Base-by-base conservation (phyloP, 202 grass and related monocot species). In the Zizania palustris region DNA sequence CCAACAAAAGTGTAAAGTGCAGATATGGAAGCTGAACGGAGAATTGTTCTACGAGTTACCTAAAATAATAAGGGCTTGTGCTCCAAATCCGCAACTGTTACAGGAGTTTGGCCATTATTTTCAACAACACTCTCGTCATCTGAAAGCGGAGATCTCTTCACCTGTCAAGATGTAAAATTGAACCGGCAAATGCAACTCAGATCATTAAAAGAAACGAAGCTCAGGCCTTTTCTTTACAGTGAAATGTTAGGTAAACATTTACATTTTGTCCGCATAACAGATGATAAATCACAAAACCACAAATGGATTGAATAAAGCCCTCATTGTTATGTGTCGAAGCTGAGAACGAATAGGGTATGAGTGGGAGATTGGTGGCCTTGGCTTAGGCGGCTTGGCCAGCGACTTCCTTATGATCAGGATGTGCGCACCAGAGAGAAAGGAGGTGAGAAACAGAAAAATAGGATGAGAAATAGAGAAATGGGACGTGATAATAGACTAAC, bases 61-160 rank as follows among this genome's bases (percentile, higher is more conserved):
- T n/a, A 95, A 90, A 73, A 91, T 95, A 83, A 98, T 68, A 83
- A 98, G 87, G 78, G 89, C 87, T 69, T 98, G 91, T 65, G 94
- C 95, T 21, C 91, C 83, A 11, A 97, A 88, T 98, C 91, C 0
- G 95, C 95, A 56, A 92, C 49, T 37, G 87, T 95, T n/a, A 98
- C 91, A 71, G 95, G 91, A 39, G 71, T 90, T 70, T 90, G 80
- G 72, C 95, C 91, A 65, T 82, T 87, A 77, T 94, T 97, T 85
- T 92, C 89, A 69, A 97, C 85, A 82, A 97, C 88, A 68, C 44
- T 82, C 65, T 38, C 72, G 49, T 85, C 87, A 82, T 70, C 69
- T 43, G 83, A 97, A 50, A 94, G 85, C 33, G 94, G 74, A 2
- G 83, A 88, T 62, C 75, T 92, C 77, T 94, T 97, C 45, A 94